phyloP scores from a whole-genome alignment of 2,329 filamentous ascomycete species.

The Xylaria arbuscula region DNA sequence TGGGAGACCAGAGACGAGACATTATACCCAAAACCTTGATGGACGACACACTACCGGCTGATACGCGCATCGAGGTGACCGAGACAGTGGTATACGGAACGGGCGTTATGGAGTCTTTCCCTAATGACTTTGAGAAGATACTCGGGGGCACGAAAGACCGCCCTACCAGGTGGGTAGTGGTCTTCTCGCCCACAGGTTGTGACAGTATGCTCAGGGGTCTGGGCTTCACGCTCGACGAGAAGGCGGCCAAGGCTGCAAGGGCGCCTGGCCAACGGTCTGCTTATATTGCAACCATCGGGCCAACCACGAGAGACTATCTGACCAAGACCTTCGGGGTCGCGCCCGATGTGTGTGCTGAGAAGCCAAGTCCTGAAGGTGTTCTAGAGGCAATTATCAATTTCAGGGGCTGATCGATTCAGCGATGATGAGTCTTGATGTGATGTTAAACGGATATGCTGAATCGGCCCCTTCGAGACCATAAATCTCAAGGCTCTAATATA shows the following conservation, averaged over 20 bases:
- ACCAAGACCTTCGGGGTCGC: slow-evolving; percentile 71
- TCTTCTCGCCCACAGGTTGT: slow-evolving; percentile 76
- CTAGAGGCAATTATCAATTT: slow-evolving; percentile 69
- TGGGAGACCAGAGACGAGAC: slow-evolving; percentile 89
- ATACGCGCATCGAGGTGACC: slow-evolving; percentile 72
- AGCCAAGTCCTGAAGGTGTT: slow-evolving; percentile 84
- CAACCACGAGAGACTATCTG: slow-evolving; percentile 86
- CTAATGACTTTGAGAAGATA: slow-evolving; percentile 68
- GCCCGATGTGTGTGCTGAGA: slow-evolving; percentile 83
- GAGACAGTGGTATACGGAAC: slow-evolving; percentile 91
- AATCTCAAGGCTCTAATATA: background rate
- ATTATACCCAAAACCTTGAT: slow-evolving; percentile 87
- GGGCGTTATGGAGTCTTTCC: slow-evolving; percentile 82
- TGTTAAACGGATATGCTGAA: background rate
- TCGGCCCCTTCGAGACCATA: background rate
- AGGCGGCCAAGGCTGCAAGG: slow-evolving; percentile 54
- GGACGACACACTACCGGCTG: slow-evolving; percentile 60
- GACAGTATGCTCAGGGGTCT: slow-evolving; percentile 68
- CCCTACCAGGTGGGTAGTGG: slow-evolving; percentile 74
- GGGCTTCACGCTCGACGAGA: slow-evolving; percentile 59
- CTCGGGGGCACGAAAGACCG: slow-evolving; percentile 59
- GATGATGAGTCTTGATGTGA: background rate
- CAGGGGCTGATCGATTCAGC: slow-evolving; percentile 2
- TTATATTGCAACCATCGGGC: slow-evolving; percentile 88
- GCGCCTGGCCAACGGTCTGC: slow-evolving; percentile 57